Base-by-base conservation (phyloP, 2,329 filamentous ascomycete species). In the Orbilia blumenaviensis region DNA sequence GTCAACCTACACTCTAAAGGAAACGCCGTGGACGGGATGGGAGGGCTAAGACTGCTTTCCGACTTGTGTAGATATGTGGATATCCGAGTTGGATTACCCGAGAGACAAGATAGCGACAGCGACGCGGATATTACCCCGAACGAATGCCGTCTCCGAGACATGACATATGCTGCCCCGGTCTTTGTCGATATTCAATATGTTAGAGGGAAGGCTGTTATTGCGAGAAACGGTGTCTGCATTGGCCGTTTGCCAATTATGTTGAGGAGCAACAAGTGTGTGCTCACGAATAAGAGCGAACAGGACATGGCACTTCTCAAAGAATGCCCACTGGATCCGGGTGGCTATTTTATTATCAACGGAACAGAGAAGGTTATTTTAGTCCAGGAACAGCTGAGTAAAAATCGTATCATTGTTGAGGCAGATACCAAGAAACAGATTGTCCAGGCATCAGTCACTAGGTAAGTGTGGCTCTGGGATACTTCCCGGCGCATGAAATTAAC, bases 301-400 rank as follows among this genome's bases (percentile, higher is more conserved):
- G 88, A 96, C 81, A 96, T 98, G 94, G 92, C 93, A 76, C 85
- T 90, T 56, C 90, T 98, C 86, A 95, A 96, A 81, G 95, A 99
- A 84, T 99, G 95, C 81, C 93, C 95, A 12, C 86, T 99, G 42
- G 95, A 99, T 81, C 95, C 96, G 0, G 95, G 95, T 78, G 95
- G 95, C 62, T 99, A 99, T 83, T 99, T 99, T 81, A 95, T 99
- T 81, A 93, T 98, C 79, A 93, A 94, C 80, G 95, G 95, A 52
- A 97, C 96, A 18, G 95, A 99, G 83, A 99, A 99, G 85, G 95
- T 99, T 80, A 99, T 99, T 81, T 85, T 99, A 46, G 96, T 99
- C 12, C 95, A 99, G 83, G 96, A 99, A 82, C 95, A 99, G 84
- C 86, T 99, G 82, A 99, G 95, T 87, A 99, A 99, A 87, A 99